phyloP scores from a whole-genome alignment of 805 yeast genomes.

The Candida tammaniensis region DNA sequence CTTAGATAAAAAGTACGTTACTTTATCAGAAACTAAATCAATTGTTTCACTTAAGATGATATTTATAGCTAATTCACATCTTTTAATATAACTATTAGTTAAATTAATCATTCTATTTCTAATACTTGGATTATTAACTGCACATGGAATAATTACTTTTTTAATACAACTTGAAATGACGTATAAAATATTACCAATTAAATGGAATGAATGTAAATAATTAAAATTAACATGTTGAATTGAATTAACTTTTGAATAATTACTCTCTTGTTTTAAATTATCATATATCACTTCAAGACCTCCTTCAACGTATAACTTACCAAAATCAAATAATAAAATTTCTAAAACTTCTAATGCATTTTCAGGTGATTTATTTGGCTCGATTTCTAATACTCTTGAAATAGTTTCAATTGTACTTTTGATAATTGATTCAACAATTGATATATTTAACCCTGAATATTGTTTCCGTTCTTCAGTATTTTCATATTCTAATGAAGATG shows the following conservation, averaged over 20 bases:
- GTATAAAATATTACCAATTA: slow-evolving; percentile 58
- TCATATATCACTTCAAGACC: slow-evolving; percentile 71
- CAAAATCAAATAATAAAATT: slow-evolving; percentile 63
- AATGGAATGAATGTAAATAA: slow-evolving; percentile 48
- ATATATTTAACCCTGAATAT: slow-evolving; percentile 32
- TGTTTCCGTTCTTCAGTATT: slow-evolving; percentile 18
- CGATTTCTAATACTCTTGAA: slow-evolving; percentile 71
- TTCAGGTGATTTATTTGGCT: slow-evolving; percentile 59
- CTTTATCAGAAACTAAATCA: slow-evolving; percentile 49
- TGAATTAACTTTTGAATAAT: slow-evolving; percentile 20
- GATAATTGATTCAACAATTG: slow-evolving; percentile 58
- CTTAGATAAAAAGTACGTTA: slow-evolving; percentile 47
- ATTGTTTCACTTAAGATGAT: slow-evolving; percentile 59
- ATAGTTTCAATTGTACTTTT: slow-evolving; percentile 74
- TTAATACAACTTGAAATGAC: slow-evolving; percentile 71
- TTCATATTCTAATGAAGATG: slow-evolving; percentile 12
- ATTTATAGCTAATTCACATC: slow-evolving; percentile 65
- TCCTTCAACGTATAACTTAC: slow-evolving; percentile 69
- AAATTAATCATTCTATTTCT: slow-evolving; percentile 58
- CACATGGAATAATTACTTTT: slow-evolving; percentile 72
- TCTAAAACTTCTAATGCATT: slow-evolving; percentile 67
- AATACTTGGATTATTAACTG: slow-evolving; percentile 54
- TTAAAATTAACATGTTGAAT: slow-evolving; percentile 38
- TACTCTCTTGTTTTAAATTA: slow-evolving; percentile 32
- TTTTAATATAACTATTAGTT: slow-evolving; percentile 57